phyloP scores from a whole-genome alignment of 139 green algal genomes.

The Diplosphaera chodatii region DNA sequence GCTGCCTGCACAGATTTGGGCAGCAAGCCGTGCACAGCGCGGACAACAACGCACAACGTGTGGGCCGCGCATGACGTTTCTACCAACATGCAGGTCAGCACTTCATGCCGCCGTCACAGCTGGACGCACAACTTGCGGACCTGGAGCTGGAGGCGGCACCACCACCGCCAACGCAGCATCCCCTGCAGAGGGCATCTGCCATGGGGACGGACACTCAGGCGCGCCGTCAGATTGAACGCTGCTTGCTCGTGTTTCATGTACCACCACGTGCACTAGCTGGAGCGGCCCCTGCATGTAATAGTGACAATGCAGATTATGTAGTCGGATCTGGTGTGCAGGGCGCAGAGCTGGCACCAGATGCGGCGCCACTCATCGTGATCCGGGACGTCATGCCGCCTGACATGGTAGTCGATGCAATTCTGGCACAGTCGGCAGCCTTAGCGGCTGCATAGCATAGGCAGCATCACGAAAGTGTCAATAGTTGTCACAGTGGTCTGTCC shows the following conservation, averaged over 20 bases:
- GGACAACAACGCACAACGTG: no score
- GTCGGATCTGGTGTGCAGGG: not conserved
- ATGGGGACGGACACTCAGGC: not conserved
- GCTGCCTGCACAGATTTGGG: no score
- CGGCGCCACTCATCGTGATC: not conserved
- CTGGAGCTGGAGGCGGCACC: slow-evolving; percentile 7
- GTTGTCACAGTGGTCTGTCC: no score
- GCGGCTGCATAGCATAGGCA: no score
- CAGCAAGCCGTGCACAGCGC: no score
- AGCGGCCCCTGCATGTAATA: no score
- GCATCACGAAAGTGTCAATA: no score
- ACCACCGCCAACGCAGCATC: not conserved
- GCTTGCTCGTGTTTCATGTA: no score
- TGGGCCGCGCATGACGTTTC: no score
- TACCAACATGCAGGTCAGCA: slow-evolving; percentile 8
- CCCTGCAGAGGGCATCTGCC: not conserved
- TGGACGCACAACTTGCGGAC: slow-evolving; percentile 28
- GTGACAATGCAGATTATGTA: no score
- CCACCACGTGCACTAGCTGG: no score
- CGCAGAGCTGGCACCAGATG: not conserved
- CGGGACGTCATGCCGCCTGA: not conserved
- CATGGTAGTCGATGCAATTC: not conserved
- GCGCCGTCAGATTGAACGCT: no score
- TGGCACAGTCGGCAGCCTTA: not conserved
- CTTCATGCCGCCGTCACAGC: slow-evolving; percentile 30